Evolutionary conservation across 1,284 basidiomycete genomes (phyloP).

Genomic region (Apiotrichum sp.): DNA sequence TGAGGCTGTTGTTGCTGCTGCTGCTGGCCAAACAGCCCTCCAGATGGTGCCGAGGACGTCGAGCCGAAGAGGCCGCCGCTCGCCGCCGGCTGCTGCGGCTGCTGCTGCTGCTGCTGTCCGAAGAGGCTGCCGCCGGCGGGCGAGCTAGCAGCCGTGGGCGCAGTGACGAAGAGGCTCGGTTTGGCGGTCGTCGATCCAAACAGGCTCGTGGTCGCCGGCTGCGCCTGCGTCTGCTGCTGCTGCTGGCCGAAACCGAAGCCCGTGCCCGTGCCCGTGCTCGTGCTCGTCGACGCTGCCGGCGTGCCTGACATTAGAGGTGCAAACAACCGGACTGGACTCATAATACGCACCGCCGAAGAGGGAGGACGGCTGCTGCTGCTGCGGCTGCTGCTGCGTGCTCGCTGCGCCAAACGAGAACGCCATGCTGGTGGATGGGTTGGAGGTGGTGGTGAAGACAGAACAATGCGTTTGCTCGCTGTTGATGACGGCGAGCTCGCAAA

Average conservation of each 20-base stretch:
- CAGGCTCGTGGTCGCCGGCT: neutral
- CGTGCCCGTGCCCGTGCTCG: conserved; percentile 1
- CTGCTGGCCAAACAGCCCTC: neutral
- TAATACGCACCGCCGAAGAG: conserved; percentile 19
- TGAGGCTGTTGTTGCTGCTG: neutral
- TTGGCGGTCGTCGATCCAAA: conserved; percentile 12
- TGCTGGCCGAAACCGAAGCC: conserved; percentile 5
- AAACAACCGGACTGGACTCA: neutral
- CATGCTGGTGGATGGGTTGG: conserved; percentile 8
- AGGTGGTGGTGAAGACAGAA: neutral
- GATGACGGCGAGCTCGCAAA: neutral
- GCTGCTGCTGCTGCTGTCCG: conserved; percentile 8
- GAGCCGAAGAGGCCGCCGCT: conserved; percentile 5
- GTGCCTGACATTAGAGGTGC: conserved; percentile 3
- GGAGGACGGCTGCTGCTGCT: conserved; percentile 1
- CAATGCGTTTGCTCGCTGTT: conserved; percentile 3
- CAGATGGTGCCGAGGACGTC: too few species aligned
- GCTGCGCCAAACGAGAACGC: conserved; percentile 24
- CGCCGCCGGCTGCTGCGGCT: conserved; percentile 1
- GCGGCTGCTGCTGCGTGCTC: neutral
- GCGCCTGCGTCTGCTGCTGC: neutral
- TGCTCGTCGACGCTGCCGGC: conserved; percentile 11
- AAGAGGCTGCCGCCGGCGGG: conserved; percentile 3
- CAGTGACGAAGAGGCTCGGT: neutral
- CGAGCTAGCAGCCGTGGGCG: neutral